Evolutionary conservation across 2,329 filamentous ascomycete genomes (phyloP).

Genomic region (Bipolaris victoriae): DNA sequence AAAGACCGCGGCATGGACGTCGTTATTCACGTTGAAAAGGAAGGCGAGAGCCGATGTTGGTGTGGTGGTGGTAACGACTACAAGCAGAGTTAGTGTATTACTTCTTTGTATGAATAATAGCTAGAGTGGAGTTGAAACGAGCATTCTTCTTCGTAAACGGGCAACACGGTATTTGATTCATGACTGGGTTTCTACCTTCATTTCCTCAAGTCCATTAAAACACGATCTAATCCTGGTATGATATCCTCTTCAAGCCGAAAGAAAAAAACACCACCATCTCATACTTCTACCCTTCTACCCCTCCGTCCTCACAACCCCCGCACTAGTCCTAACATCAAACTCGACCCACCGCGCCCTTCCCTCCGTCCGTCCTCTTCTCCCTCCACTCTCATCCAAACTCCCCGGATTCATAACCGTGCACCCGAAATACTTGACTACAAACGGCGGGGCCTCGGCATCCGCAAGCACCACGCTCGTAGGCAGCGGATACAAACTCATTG

Average conservation of each 20-base stretch:
- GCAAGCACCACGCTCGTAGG: constrained; percentile 83
- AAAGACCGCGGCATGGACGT: constrained; percentile 75
- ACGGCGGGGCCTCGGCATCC: constrained; percentile 80
- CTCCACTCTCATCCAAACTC: constrained; percentile 64
- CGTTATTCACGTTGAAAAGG: constrained; percentile 85
- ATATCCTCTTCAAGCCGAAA: not conserved
- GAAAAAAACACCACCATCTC: not conserved
- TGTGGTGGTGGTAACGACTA: constrained; percentile 57
- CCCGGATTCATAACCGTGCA: constrained; percentile 97
- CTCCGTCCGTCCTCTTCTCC: constrained; percentile 69
- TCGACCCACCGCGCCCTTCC: constrained; percentile 81
- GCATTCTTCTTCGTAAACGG: not conserved
- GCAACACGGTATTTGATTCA: not conserved
- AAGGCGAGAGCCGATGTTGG: constrained; percentile 74
- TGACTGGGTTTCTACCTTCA: not conserved
- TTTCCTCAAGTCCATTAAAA: too few relatives aligned
- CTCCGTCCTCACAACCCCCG: constrained; percentile 37
- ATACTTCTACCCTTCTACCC: constrained; percentile 13
- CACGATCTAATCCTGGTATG: too few relatives aligned
- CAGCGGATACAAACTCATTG: constrained; percentile 83
- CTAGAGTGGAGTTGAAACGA: not conserved
- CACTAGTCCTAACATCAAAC: constrained; percentile 61
- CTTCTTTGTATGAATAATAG: not conserved
- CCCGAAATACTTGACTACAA: constrained; percentile 89
- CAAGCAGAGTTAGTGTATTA: constrained; percentile 4